Evolutionary conservation across 1,284 basidiomycete genomes (phyloP).

Genomic region (Microbotryum lychnidis-dioicae): DNA sequence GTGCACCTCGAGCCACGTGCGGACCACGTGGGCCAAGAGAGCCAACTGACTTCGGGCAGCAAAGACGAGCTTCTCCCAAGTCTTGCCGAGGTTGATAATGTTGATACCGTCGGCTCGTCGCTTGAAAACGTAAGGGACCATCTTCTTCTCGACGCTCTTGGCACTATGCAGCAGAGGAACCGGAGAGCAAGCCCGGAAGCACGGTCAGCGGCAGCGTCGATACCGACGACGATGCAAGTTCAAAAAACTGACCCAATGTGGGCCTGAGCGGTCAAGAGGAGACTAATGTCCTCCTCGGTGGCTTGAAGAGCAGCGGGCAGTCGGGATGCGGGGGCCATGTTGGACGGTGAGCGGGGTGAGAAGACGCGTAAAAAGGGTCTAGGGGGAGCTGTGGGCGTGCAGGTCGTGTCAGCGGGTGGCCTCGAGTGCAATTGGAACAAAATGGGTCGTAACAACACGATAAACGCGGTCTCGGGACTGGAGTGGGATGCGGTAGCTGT

Average conservation of each 20-base stretch:
- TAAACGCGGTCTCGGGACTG: no score
- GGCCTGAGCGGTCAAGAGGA: constrained; percentile 87
- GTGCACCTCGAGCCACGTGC: no score
- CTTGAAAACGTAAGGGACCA: constrained; percentile 98
- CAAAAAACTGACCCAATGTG: constrained; percentile 56
- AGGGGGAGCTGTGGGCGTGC: no score
- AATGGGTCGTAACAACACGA: no score
- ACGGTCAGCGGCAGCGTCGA: background rate
- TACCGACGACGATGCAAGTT: no score
- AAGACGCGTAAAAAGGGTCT: no score
- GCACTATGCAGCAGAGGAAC: constrained; percentile 46
- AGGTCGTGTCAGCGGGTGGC: no score
- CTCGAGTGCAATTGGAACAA: no score
- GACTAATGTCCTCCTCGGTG: constrained; percentile 94
- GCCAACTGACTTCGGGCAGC: constrained; percentile 46
- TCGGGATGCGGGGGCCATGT: constrained; percentile 50
- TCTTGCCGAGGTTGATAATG: constrained; percentile 97
- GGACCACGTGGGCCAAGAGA: no score
- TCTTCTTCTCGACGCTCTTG: constrained; percentile 99
- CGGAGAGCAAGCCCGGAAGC: no score
- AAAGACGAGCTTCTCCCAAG: constrained; percentile 97
- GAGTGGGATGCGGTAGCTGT: no score
- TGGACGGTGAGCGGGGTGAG: no score
- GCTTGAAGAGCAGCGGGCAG: constrained; percentile 85
- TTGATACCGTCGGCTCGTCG: constrained; percentile 90